Conservation (phyloP, 2,329 filamentous ascomycete genomes). For the Stemphylium lycopersici region DNA sequence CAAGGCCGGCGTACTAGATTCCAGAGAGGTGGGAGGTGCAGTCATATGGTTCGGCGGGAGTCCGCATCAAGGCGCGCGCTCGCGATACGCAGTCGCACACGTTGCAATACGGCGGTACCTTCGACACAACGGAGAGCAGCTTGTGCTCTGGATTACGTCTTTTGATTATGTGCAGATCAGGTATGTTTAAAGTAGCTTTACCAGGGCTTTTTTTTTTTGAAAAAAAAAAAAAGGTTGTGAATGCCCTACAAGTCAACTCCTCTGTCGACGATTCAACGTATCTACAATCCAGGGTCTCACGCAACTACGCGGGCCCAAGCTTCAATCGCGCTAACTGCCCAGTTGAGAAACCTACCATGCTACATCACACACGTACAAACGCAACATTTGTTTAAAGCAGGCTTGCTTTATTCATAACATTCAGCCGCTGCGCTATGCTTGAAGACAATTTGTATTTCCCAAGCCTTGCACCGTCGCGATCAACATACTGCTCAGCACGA, state of each 20-base stretch:
- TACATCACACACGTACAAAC: conserved; percentile 10
- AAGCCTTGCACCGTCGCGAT: not conserved
- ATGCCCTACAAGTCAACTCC: conserved; percentile 10
- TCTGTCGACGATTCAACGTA: conserved; percentile 6
- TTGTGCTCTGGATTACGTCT: not conserved
- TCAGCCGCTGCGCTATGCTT: no score
- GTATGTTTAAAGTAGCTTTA: conserved; percentile 10
- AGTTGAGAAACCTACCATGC: not conserved
- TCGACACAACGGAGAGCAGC: not conserved
- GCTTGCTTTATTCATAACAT: no score
- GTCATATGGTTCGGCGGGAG: conserved; percentile 45
- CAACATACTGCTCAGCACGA: not conserved
- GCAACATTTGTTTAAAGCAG: no score
- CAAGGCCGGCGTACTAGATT: conserved; percentile 43
- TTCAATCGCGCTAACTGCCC: conserved; percentile 13
- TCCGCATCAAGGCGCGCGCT: conserved; percentile 45
- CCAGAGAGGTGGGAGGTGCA: conserved; percentile 45
- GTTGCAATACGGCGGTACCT: not conserved
- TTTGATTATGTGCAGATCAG: not conserved
- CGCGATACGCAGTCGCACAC: conserved; percentile 31
- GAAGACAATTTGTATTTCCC: not conserved
- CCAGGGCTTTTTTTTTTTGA: conserved; percentile 17
- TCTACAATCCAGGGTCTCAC: conserved; percentile 14
- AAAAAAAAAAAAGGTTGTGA: no score
- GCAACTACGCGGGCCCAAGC: conserved; percentile 16